A percentile compares a stretch with the other conserved stretches of the same genome.
Evolutionary conservation across 2,329 filamentous ascomycete genomes (phyloP).

Genomic region (Chalaropsis ovoidea): DNA sequence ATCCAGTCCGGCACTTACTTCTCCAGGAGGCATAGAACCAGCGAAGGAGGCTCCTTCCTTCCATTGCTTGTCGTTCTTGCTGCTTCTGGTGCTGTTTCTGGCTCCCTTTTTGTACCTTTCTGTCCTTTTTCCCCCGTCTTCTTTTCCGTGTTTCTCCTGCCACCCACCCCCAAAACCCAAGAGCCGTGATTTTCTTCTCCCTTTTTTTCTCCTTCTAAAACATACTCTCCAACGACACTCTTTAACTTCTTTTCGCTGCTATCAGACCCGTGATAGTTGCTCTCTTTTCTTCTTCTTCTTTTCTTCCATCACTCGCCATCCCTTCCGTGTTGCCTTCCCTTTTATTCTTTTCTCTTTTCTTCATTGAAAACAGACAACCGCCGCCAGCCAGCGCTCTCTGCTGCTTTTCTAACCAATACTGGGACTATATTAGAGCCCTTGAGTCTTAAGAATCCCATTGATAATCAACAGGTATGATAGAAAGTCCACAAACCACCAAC

Average conservation of each 20-base stretch:
- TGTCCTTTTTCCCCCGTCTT: not conserved
- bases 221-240: constrained; percentile 10
- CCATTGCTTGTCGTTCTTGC: constrained; percentile 2
- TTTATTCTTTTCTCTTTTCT: not conserved
- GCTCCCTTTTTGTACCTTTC: not conserved
- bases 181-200: constrained; percentile 13
- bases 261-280: not conserved
- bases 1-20: constrained; percentile 6
- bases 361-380: not conserved
- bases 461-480: constrained; percentile 14
- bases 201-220: constrained; percentile 4
- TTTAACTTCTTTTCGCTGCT: not conserved
- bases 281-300: not conserved
- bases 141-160: constrained; percentile 9
- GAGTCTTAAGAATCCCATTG: not conserved
- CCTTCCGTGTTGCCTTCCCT: not conserved
- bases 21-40: constrained; percentile 1
- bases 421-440: not conserved
- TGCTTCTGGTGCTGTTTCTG: constrained; percentile 9
- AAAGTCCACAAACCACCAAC: constrained; percentile 4
- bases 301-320: not conserved
- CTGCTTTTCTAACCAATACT: not conserved
- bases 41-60: not conserved
- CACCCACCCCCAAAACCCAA: constrained; percentile 4
- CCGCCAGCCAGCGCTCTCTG: not conserved